Percentiles rank a stretch among this genome's conserved stretches.
Evolutionary conservation across 495 filamentous ascomycete genomes (phyloP).

Genomic region (Cercophora samala): DNA sequence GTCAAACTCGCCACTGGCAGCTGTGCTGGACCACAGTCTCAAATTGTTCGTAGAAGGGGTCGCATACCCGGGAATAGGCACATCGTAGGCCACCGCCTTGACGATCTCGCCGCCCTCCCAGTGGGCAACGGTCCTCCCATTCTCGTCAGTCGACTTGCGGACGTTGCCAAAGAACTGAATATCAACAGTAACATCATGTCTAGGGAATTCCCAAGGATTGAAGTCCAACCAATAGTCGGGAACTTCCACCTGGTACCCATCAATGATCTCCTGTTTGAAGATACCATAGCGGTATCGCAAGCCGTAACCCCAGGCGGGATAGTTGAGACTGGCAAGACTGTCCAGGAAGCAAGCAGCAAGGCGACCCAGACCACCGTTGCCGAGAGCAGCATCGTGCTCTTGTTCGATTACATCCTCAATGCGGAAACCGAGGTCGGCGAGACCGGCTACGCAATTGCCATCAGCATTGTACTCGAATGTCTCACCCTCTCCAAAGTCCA

Average conservation of each 20-base stretch:
- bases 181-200: constrained; percentile 91
- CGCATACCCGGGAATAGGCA: constrained; percentile 86
- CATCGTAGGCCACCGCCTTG: constrained; percentile 89
- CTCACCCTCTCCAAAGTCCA: constrained; percentile 12
- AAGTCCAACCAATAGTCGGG: constrained; percentile 99
- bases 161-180: constrained; percentile 94
- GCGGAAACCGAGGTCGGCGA: constrained; percentile 86
- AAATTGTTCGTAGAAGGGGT: constrained; percentile 95
- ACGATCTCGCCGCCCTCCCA: constrained; percentile 96
- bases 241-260: constrained; percentile 95
- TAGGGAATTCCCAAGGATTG: constrained; percentile 97
- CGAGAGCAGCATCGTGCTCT: constrained; percentile 93
- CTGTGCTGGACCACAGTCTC: constrained; percentile 94
- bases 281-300: constrained; percentile 95
- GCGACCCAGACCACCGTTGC: constrained; percentile 92
- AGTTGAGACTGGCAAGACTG: constrained; percentile 90
- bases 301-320: constrained; percentile 95
- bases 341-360: constrained; percentile 96
- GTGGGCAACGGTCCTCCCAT: constrained; percentile 64
- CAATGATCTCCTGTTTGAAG: constrained; percentile 98
- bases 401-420: constrained; percentile 94
- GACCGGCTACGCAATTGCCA: constrained; percentile 56
- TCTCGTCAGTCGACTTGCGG: constrained; percentile 63
- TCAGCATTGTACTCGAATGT: neutral
- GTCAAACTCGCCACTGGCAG: constrained; percentile 94